Evolutionary conservation across 352 stramenopile species (phyloP).

Genomic region (Pythium graminicola): DNA sequence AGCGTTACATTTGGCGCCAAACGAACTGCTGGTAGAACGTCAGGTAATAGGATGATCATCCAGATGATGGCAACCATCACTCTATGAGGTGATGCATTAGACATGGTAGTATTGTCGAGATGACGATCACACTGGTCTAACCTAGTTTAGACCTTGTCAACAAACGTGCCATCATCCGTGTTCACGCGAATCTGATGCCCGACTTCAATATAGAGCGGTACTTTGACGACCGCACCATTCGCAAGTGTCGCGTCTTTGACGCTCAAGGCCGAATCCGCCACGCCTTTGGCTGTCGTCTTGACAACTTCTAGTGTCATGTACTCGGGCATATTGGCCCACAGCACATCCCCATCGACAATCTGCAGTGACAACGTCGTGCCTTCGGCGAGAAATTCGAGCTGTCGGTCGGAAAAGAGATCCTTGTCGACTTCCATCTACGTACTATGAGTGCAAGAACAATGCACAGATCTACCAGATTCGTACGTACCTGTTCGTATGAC

Average conservation of each 20-base stretch:
- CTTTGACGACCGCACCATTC: conserved; percentile 76
- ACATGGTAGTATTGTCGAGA: no score
- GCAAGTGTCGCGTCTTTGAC: conserved; percentile 77
- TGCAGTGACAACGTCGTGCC: conserved; percentile 77
- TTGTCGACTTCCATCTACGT: conserved; percentile 63
- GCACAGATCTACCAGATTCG: not conserved
- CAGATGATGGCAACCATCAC: no score
- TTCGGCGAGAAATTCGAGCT: conserved; percentile 73
- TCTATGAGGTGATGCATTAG: no score
- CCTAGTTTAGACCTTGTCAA: conserved; percentile 69
- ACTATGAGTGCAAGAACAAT: not conserved
- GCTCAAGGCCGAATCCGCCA: conserved; percentile 67
- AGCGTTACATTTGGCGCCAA: not conserved
- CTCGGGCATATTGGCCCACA: conserved; percentile 85
- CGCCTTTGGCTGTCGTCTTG: conserved; percentile 74
- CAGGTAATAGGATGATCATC: no score
- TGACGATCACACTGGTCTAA: no score
- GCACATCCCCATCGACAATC: conserved; percentile 76
- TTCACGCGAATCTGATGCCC: conserved; percentile 68
- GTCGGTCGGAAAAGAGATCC: conserved; percentile 59
- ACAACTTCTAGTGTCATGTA: conserved; percentile 67
- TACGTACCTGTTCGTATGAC: conserved; percentile 69
- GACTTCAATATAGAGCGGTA: conserved; percentile 77
- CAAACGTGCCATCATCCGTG: conserved; percentile 68
- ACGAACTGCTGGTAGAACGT: conserved; percentile 11